Evolutionary conservation across 2,329 filamentous ascomycete species (phyloP).

Genomic region (Claviceps spartinae): DNA sequence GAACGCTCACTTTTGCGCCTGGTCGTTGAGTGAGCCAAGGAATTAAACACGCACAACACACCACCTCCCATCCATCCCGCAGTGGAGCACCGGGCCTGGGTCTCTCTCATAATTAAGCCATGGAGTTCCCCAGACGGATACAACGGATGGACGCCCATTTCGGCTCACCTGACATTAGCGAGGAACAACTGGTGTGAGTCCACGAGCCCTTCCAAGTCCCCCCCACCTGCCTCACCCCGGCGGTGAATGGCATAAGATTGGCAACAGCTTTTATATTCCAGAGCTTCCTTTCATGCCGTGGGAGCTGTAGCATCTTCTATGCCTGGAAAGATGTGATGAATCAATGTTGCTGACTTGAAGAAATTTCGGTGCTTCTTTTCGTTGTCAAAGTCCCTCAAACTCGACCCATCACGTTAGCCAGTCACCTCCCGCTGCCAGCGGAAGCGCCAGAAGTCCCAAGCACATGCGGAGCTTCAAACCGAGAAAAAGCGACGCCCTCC

Average conservation of each 20-base stretch:
- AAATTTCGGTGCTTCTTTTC: not conserved
- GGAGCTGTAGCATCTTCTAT: not conserved
- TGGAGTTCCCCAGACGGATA: slow-evolving; percentile 1
- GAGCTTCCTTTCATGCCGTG: not conserved
- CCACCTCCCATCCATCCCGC: not conserved
- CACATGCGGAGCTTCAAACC: not conserved
- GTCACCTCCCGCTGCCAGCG: not conserved
- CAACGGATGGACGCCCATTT: not conserved
- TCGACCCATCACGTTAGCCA: not conserved
- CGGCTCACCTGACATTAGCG: not conserved
- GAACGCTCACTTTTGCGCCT: not conserved
- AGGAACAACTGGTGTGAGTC: slow-evolving; percentile 1
- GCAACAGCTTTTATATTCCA: not conserved
- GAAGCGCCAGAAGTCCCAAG: not conserved
- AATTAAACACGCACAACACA: not conserved
- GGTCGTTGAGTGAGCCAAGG: not conserved
- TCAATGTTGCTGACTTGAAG: not conserved
- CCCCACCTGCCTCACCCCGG: not conserved
- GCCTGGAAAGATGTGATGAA: not conserved
- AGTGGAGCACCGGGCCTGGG: not conserved
- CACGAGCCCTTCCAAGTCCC: not conserved
- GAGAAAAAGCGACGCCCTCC: not conserved
- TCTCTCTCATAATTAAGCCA: not conserved
- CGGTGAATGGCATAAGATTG: not conserved
- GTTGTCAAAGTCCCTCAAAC: not conserved